Evolutionary conservation across 345 rosid species (phyloP), one percentile per base, ranked within the genome.

Genomic region (Stellera chamaejasme): DNA sequence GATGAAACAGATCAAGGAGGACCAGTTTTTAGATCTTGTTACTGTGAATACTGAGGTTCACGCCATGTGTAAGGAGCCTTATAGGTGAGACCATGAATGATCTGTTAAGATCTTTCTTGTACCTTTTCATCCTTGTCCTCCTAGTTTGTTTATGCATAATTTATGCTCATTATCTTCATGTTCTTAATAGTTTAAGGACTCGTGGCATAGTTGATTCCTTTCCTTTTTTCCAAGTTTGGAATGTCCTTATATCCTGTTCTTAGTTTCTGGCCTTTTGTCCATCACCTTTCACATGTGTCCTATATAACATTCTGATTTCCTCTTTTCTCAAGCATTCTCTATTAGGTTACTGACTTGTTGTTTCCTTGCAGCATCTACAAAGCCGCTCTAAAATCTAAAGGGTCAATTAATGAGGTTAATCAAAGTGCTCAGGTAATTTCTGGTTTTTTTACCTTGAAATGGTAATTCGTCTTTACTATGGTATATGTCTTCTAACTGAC

Each of bases 361-460:
- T 50, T 25, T 63, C 59, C 48, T 56, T 66, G 69, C 85, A 93
- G 99, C 62, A 79, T 93, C 55, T 84, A 82, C 65, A 93, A 73
- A 82, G 81, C 95, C 53, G 87, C 78, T 50, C 84, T 79, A 48
- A 93, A 93, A 80, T 86, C 94, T 26, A 93, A 78, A 68, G 76
- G 96, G 66, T 86, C 88, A 12, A 84, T 93, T 66, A 79, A 65
- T 55, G 91, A 86, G 70, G 80, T 88, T 69, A 88, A 93, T 73
- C 96, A 93, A 79, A 82, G 86, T 69, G 93, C 95, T 19, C 99
- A 93, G 99, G 99, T 93, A 59, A 69, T 84, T 79, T 27, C 6
- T 27, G 45, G 27, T 61, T 12, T 32, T 27, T 52, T 19, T 19
- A 0, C 50, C 50, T 45, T 45, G 14, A 43, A 0, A 14, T 7